Conservation (phyloP, 257 asterid genomes). For the Gardenia jasminoides region DNA sequence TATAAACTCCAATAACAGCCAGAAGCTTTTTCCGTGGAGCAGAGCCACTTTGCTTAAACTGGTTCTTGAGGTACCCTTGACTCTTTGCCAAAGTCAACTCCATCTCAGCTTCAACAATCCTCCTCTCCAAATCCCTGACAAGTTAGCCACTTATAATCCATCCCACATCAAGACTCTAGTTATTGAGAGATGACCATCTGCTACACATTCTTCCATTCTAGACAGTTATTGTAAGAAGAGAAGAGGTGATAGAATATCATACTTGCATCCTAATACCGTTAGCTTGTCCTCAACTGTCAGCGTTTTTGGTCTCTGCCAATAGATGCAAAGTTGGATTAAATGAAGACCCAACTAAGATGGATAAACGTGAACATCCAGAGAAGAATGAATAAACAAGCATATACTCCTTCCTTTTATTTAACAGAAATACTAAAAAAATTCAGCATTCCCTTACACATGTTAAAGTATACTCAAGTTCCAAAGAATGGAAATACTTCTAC, state of each 20-base stretch:
- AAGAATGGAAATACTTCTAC: neutral
- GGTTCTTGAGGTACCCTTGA: conserved; percentile 86
- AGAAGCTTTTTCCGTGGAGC: conserved; percentile 59
- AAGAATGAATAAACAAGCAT: no score
- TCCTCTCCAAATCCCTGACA: conserved; percentile 67
- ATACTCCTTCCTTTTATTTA: neutral
- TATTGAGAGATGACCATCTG: neutral
- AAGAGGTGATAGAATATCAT: conserved; percentile 30
- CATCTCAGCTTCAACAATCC: conserved; percentile 86
- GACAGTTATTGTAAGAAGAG: conserved; percentile 16
- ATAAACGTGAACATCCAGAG: neutral
- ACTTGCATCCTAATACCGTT: conserved; percentile 86
- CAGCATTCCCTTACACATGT: neutral
- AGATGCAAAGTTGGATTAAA: conserved; percentile 18
- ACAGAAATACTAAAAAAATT: neutral
- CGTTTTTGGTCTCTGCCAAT: conserved; percentile 73
- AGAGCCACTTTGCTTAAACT: conserved; percentile 47
- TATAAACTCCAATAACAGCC: conserved; percentile 87
- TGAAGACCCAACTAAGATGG: neutral
- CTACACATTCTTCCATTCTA: neutral
- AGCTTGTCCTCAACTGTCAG: conserved; percentile 87
- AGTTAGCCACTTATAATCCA: conserved; percentile 5
- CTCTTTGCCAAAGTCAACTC: conserved; percentile 86
- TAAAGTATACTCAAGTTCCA: neutral
- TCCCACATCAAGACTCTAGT: neutral